Percentiles rank a stretch among this genome's conserved stretches.
Evolutionary conservation across 768 basidiomycete species (phyloP).

Genomic region (Gloeopeniophorella convolvens): DNA sequence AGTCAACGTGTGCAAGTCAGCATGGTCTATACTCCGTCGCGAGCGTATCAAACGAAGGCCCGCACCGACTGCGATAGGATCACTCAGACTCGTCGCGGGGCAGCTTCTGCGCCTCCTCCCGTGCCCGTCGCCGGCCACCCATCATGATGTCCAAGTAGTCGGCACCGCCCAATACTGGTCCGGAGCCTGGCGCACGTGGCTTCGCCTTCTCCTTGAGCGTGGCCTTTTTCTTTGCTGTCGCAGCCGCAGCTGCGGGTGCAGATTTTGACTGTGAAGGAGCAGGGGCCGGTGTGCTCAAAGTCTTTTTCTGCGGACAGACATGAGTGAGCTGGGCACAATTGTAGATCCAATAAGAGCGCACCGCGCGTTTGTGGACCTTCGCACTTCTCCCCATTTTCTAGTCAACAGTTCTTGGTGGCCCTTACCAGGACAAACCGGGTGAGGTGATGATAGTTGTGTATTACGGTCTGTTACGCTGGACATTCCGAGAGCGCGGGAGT

Average conservation of each 20-base stretch:
- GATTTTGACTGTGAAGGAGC: slow-evolving; percentile 13
- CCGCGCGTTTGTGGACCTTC: slow-evolving; percentile 57
- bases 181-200: slow-evolving; percentile 27
- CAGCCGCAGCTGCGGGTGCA: slow-evolving; percentile 20
- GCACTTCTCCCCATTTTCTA: slow-evolving; percentile 60
- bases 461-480: too few species aligned
- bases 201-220: slow-evolving; percentile 39
- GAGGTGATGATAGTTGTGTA: too few species aligned
- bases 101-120: slow-evolving; percentile 59
- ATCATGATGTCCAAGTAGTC: slow-evolving; percentile 71
- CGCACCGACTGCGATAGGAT: too few species aligned
- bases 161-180: slow-evolving; percentile 58
- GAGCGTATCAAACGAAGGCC: too few species aligned
- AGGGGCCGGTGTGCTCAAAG: slow-evolving; percentile 5
- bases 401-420: too few species aligned
- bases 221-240: slow-evolving; percentile 40
- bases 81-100: too few species aligned
- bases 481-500: too few species aligned
- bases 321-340: not conserved
- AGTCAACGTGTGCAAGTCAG: too few species aligned
- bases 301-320: slow-evolving; percentile 28
- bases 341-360: slow-evolving; percentile 25
- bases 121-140: slow-evolving; percentile 63
- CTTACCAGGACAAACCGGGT: too few species aligned
- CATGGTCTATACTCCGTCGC: too few species aligned